Base-by-base conservation (phyloP, 2,329 filamentous ascomycete species). In the Ceratocystis huliohia region DNA sequence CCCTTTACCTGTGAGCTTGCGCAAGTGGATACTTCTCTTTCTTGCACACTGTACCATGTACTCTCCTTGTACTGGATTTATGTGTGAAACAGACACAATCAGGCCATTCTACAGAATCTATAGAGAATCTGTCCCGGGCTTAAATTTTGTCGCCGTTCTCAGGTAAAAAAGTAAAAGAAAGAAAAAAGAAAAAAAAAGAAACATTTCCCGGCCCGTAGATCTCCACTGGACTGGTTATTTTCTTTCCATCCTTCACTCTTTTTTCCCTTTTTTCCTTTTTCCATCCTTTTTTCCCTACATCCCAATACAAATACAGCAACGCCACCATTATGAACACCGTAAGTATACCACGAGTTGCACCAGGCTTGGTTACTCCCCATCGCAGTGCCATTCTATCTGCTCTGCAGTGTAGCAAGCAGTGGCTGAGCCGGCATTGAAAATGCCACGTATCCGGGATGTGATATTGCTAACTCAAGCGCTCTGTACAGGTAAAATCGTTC, bases 401-500 rank as follows among this genome's bases (percentile, higher is more conserved):
- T 25, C 3, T 53, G 22, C 37, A 41, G 13, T 53, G 8, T 25
- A 25, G 2, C 48, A 20, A 50, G 10, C 37, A 28, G 22, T 6
- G 6, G 53, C 13, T n/a, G 3, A 30, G 10, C 28, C 53, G 3
- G 53, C 53, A 59, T 30, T 33, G 8, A 15, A 4, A 59, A 33
- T 8, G 53, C 53, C 10, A 30, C 17, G 22, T 59, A 7, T 22
- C 37, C 15, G 37, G 65, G 48, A 25, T 41, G 44, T 62, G 63
- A 65, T 67, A 65, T 67, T 63, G 63, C 66, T 67, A 65, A 67
- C 66, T 62, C 48, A 33, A 57, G 28, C 64, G 46, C 37, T 41
- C 10, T 57, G 46, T 30, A 17, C 70, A 87, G 84, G 79, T 82
- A 69, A 84, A 80, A 78, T 87, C 84, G 64, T 87, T 87, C 77